Percentiles rank a stretch among this genome's conserved stretches.
These are phyloP conservation scores for Stemphylium beticola DNA, from an alignment of 2,329 filamentous ascomycete species.

Conservation along the genomic window DNA sequence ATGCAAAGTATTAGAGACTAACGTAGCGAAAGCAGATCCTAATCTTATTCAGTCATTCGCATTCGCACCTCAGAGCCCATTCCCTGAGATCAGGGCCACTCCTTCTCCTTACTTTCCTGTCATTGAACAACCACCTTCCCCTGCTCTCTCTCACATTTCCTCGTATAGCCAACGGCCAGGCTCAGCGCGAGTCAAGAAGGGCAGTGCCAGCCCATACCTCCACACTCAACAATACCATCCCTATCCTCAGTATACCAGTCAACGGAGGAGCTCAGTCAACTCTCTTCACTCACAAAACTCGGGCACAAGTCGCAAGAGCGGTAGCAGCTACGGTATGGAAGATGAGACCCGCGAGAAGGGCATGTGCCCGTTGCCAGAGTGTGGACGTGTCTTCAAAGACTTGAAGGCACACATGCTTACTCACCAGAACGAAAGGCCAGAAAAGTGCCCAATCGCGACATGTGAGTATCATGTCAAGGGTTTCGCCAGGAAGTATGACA, in stretches of 20 bases:
- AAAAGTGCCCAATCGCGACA: conserved; percentile 90
- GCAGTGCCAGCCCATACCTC: conserved; percentile 71
- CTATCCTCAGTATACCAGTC: conserved; percentile 55
- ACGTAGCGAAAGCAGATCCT: conserved; percentile 56
- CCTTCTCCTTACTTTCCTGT: conserved; percentile 52
- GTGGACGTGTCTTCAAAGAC: conserved; percentile 87
- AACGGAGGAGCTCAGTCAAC: conserved; percentile 70
- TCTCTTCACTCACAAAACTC: conserved; percentile 73
- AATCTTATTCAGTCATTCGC: conserved; percentile 62
- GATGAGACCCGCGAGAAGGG: conserved; percentile 67
- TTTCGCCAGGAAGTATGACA: conserved; percentile 94
- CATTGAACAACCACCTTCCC: conserved; percentile 63
- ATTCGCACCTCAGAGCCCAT: conserved; percentile 51
- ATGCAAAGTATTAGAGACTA: conserved; percentile 14
- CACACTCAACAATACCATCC: conserved; percentile 62
- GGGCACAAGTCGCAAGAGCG: conserved; percentile 61
- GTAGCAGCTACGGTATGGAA: conserved; percentile 47
- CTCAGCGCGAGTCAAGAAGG: conserved; percentile 54
- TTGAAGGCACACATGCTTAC: conserved; percentile 94
- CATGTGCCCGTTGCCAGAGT: conserved; percentile 81
- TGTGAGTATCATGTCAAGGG: conserved; percentile 94
- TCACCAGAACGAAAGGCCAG: conserved; percentile 86
- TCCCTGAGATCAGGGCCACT: conserved; percentile 49
- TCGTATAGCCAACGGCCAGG: conserved; percentile 52
- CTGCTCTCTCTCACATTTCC: conserved; percentile 65